Percentiles rank a stretch among this genome's conserved stretches.
phyloP scores from a whole-genome alignment of 257 asterid species.

The Anisodus tanguticus region DNA sequence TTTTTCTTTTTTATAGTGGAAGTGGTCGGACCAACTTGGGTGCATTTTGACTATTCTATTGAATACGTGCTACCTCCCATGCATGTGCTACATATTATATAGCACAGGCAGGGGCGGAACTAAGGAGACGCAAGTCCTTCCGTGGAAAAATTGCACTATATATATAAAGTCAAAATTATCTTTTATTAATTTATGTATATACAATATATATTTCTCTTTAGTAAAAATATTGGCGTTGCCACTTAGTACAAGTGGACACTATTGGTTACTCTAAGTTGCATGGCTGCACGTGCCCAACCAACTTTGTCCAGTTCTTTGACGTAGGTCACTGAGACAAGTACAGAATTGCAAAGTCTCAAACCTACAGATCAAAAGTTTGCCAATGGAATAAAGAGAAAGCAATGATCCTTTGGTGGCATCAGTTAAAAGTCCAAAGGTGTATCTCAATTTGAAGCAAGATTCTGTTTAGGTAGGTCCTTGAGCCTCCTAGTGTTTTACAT shows the following conservation, averaged over 20 bases:
- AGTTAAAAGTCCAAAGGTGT: neutral
- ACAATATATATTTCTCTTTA: too few species aligned
- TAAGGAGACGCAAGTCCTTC: neutral
- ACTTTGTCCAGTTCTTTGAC: neutral
- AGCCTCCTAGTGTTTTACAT: slow-evolving; percentile 21
- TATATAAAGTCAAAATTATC: neutral
- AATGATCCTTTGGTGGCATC: neutral
- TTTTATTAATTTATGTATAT: too few species aligned
- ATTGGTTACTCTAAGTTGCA: neutral
- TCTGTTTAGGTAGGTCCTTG: slow-evolving; percentile 30
- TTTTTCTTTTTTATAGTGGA: neutral
- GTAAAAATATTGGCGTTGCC: too few species aligned
- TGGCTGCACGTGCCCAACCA: neutral
- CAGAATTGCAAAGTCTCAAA: neutral
- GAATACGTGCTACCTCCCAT: neutral
- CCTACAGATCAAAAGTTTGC: neutral
- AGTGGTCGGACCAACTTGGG: neutral
- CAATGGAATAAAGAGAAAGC: neutral
- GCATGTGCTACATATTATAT: neutral
- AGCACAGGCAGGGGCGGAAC: neutral
- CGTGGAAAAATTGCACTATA: too few species aligned
- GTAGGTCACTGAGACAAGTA: neutral
- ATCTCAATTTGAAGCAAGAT: slow-evolving; percentile 32
- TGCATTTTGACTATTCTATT: neutral
- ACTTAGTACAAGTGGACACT: neutral